phyloP scores from a whole-genome alignment of 257 asterid species.

The Solanum pennellii region DNA sequence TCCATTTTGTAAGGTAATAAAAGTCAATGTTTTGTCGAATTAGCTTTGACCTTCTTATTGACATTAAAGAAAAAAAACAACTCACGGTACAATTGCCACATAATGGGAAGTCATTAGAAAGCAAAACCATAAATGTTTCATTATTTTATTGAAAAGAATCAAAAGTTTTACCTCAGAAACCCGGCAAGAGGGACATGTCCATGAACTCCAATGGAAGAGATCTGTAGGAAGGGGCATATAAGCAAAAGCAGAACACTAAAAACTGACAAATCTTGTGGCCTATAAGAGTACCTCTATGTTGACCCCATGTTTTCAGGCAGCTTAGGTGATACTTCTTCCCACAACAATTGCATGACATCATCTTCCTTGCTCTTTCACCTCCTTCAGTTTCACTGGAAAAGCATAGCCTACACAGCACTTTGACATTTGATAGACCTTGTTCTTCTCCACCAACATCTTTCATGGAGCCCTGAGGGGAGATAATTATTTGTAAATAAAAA shows the following conservation, averaged over 20 bases:
- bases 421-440: constrained; percentile 52
- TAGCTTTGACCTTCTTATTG: not conserved
- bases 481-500: not conserved
- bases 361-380: constrained; percentile 77
- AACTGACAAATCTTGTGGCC: not conserved
- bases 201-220: constrained; percentile 97
- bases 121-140: not conserved
- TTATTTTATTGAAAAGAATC: constrained; percentile 4
- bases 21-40: not conserved
- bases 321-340: constrained; percentile 81
- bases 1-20: not conserved
- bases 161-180: constrained; percentile 62
- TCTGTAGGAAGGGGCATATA: constrained; percentile 35
- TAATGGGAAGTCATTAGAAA: not conserved
- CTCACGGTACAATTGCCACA: not conserved
- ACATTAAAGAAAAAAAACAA: not conserved
- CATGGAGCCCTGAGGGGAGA: constrained; percentile 26
- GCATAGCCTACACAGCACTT: constrained; percentile 83
- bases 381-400: constrained; percentile 79
- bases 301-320: constrained; percentile 89
- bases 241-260: constrained; percentile 2
- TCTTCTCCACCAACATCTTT: constrained; percentile 63
- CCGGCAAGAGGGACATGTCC: constrained; percentile 96
- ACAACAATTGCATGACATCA: constrained; percentile 80
- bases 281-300: constrained; percentile 55